These are phyloP conservation scores for Aspergillus taichungensis DNA, from an alignment of 495 filamentous ascomycete genomes.

Conservation along the genomic window DNA sequence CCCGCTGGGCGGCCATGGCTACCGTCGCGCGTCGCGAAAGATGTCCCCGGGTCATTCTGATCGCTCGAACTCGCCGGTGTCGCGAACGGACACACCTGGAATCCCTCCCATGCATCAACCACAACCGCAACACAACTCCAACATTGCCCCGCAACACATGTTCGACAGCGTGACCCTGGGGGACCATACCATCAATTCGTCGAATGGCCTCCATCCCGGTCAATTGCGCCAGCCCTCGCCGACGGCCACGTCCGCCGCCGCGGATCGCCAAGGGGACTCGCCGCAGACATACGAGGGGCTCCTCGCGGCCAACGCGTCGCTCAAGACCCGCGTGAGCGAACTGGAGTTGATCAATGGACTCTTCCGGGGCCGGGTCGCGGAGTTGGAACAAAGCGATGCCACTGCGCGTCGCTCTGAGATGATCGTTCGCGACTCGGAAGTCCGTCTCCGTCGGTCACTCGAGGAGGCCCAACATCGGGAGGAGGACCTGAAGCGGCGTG, in stretches of 20 bases:
- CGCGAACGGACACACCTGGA: constrained; percentile 75
- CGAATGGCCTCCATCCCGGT: constrained; percentile 44
- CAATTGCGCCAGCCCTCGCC: constrained; percentile 58
- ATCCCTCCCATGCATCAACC: constrained; percentile 45
- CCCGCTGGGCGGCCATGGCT: constrained; percentile 40
- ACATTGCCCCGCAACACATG: constrained; percentile 67
- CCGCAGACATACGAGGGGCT: constrained; percentile 75
- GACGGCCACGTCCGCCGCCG: constrained; percentile 57
- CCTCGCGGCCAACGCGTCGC: constrained; percentile 62
- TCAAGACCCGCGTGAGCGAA: constrained; percentile 88
- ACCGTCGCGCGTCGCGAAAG: constrained; percentile 64
- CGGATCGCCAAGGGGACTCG: constrained; percentile 65
- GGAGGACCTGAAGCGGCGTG: constrained; percentile 69
- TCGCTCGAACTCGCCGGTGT: constrained; percentile 76
- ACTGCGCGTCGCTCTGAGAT: constrained; percentile 53
- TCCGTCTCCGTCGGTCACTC: constrained; percentile 55
- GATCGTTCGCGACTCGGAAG: constrained; percentile 49
- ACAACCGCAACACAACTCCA: constrained; percentile 48
- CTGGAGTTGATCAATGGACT: constrained; percentile 94
- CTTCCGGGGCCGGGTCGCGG: constrained; percentile 77
- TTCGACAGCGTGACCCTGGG: constrained; percentile 67
- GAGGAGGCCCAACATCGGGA: constrained; percentile 70
- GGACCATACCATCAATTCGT: constrained; percentile 52
- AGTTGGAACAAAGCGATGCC: constrained; percentile 73
- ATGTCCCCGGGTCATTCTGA: constrained; percentile 64